Conservation (phyloP, 202 grass and related monocot genomes). For the Bolboschoenoplectus hybrid region DNA sequence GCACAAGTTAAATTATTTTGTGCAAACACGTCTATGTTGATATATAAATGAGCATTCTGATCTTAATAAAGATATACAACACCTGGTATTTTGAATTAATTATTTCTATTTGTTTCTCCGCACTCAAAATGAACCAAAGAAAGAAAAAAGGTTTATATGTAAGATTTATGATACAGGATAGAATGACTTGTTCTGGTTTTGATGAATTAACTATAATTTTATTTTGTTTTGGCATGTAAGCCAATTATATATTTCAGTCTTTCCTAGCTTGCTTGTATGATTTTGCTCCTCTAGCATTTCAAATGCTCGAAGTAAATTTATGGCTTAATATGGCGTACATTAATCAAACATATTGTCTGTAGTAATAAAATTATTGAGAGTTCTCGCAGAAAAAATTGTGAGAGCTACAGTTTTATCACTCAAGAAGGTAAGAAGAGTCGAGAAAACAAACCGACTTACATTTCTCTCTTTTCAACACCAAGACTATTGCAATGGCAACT, state of each 20-base stretch:
- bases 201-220: neutral
- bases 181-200: neutral
- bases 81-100: neutral
- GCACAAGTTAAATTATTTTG: neutral
- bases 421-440: neutral
- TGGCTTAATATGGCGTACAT: neutral
- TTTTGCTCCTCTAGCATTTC: neutral
- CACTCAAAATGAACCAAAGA: too few species aligned
- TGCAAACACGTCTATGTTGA: neutral
- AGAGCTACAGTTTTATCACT: neutral
- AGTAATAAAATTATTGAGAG: neutral
- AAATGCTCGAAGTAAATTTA: neutral
- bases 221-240: neutral
- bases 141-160: neutral
- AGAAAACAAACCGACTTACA: neutral
- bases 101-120: too few species aligned
- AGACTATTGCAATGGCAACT: neutral
- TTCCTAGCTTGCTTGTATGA: neutral
- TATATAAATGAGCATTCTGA: neutral
- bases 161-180: neutral
- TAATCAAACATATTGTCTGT: neutral
- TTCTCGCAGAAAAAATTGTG: neutral
- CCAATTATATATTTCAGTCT: neutral
- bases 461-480: constrained; percentile 6
- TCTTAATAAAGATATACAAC: neutral